phyloP scores from a whole-genome alignment of 2,329 filamentous ascomycete species.

The Trichoderma sp. region DNA sequence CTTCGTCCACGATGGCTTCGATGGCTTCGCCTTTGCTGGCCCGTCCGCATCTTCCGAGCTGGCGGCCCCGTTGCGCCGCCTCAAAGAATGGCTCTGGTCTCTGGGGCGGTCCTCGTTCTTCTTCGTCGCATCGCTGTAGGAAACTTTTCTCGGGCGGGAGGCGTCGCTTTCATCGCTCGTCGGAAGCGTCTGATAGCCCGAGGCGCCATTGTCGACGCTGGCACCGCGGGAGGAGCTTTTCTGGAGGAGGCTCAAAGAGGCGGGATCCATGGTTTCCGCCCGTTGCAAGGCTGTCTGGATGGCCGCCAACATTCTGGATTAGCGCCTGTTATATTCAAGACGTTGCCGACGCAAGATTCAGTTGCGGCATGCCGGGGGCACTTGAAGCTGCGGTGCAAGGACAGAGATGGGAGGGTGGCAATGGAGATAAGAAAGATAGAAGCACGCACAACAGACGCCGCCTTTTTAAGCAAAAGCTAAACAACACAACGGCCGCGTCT shows the following conservation, averaged over 20 bases:
- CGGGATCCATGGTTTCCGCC: conserved; percentile 25
- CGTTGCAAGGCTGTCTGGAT: conserved; percentile 25
- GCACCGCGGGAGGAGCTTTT: background rate
- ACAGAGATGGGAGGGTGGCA: background rate
- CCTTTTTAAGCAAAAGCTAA: conserved; percentile 14
- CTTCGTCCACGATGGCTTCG: conserved; percentile 51
- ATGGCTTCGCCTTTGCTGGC: background rate
- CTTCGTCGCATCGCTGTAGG: conserved; percentile 7
- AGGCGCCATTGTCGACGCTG: conserved; percentile 42
- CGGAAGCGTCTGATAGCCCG: conserved; percentile 45
- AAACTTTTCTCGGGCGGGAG: conserved; percentile 17
- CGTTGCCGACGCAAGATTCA: background rate
- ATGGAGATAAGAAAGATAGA: background rate
- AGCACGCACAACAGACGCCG: background rate
- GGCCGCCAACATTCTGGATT: background rate
- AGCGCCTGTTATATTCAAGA: background rate
- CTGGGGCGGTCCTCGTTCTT: background rate
- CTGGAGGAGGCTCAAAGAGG: conserved; percentile 21
- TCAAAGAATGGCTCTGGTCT: background rate
- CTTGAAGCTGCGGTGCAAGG: background rate
- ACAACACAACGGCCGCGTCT: conserved; percentile 27
- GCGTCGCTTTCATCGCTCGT: conserved; percentile 20
- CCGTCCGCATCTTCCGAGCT: background rate
- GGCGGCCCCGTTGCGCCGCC: conserved; percentile 14
- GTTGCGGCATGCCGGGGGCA: background rate